Base-by-base conservation (phyloP, 495 filamentous ascomycete genomes). In the Penicillium canariense region DNA sequence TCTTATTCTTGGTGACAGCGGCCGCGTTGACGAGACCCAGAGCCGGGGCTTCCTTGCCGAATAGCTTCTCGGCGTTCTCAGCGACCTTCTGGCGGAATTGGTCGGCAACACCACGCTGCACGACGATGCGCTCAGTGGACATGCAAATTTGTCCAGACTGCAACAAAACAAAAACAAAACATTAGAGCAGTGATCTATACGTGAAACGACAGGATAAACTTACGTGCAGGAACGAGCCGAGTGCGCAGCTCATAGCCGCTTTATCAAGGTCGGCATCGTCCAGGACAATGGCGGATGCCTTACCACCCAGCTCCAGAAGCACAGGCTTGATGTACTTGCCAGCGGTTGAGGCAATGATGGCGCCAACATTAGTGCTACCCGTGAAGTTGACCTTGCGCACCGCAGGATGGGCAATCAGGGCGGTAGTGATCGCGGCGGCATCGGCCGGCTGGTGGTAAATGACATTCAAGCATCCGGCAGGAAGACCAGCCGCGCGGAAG, bases 131-230 rank as follows among this genome's bases (percentile, higher is more conserved):
- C 74, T 96, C 92, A 0, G 91, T 96, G 2, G 84, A 81, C 92
- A 97, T 94, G 76, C 92, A 97, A 45, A 95, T 83, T 76, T 97
- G 92, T 1, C 92, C 92, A 20, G 81, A 73, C 72, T 83, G 56
- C 25, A 39, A 20, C 26, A 11, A 27, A 43, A 3, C 1, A 42
- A 8, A 12, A 28, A 28, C 15, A 26, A 28, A 28, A 26, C 4
- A 27, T 20, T 20, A 6, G 6, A 15, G 7, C 26, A 30, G 11
- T 42, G 48, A 26, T 42, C 12, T 22, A 42, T 42, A 8, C 17
- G 20, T 12, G 20, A 10, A 18, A 0, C 7, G 17, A 27, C 20
- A 3, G 8, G 5, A 11, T 31, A 6, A 11, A 72, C 71, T 54
- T 68, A 77, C 73, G 42, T 84, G 77, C 63, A 84, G 59, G 54